Base-by-base conservation (phyloP, 2,329 filamentous ascomycete species). In the Colletotrichum salicis region DNA sequence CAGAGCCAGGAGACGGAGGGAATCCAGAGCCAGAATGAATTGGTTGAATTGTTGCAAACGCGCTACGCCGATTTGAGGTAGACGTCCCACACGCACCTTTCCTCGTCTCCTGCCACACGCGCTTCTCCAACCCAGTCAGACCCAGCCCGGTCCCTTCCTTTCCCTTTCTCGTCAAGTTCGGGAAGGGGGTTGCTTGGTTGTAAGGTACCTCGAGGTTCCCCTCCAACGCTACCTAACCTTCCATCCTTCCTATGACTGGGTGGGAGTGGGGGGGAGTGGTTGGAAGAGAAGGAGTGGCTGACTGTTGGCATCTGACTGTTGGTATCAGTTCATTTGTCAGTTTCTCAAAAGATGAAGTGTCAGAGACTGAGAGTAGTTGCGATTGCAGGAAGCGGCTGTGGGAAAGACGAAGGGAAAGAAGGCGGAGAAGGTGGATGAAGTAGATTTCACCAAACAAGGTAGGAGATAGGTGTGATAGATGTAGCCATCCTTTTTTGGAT, bases 161-260 rank as follows among this genome's bases (percentile, higher is more conserved):
- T 58, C 61, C 61, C 54, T 33, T 65, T 54, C 52, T 31, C 29
- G 51, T 58, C 61, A 24, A 10, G 52, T 59, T 45, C n/a, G n/a
- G 22, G 33, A 56, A 48, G 22, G 24, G 54, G 61, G 10, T 35
- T 58, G 56, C 41, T 48, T 48, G 19, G 41, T 22, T 11, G 19
- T 4, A 13, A 15, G 15, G 37, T 58, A 24, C 56, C 19, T 37
- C 12, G 48, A 61, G 27, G 24, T 37, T 29, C 55, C 35, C 37
- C 56, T 37, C 45, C 60, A 33, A 41, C 61, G n/a, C 61, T 35
- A 64, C 48, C 24, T 48, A 45, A 35, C 11, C 33, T 35, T 35
- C 41, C 37, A 13, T 37, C 37, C 37, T 41, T 41, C 13, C 37
- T 19, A 19, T 41, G 37, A 41, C 27, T 29, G 27, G 27, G 27